Evolutionary conservation across 768 basidiomycete genomes (phyloP).

Genomic region (Serendipita vermifera): DNA sequence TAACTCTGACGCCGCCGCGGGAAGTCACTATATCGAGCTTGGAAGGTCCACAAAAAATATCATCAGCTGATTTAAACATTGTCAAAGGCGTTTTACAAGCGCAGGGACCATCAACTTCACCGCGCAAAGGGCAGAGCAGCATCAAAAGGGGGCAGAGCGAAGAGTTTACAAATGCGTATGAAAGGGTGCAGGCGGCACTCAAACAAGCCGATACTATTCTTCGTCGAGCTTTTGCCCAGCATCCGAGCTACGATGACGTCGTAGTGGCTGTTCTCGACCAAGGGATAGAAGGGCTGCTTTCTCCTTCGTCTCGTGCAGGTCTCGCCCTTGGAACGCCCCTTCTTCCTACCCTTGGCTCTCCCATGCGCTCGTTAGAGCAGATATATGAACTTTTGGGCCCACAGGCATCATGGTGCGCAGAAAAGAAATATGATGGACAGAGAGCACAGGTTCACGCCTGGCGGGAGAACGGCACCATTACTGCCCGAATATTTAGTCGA

Average conservation of each 20-base stretch:
- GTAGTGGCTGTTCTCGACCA: constrained; percentile 42
- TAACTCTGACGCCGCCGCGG: constrained; percentile 56
- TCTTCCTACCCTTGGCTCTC: constrained; percentile 76
- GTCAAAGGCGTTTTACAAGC: constrained; percentile 16
- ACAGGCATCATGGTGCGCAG: constrained; percentile 59
- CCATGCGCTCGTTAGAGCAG: constrained; percentile 69
- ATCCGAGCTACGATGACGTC: constrained; percentile 66
- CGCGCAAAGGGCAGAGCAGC: constrained; percentile 23
- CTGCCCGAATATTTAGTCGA: constrained; percentile 66
- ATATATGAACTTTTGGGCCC: constrained; percentile 56
- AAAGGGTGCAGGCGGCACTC: constrained; percentile 5
- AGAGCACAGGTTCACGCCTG: constrained; percentile 65
- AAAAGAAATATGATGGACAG: constrained; percentile 88
- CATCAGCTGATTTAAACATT: neutral
- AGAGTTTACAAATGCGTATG: constrained; percentile 26
- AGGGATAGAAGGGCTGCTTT: constrained; percentile 55
- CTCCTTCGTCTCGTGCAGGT: constrained; percentile 55
- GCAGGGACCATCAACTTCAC: constrained; percentile 14
- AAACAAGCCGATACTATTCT: constrained; percentile 47
- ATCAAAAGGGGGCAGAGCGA: constrained; percentile 20
- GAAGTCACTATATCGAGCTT: no score
- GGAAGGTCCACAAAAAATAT: constrained; percentile 24
- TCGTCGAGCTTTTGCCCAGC: constrained; percentile 60
- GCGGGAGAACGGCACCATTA: constrained; percentile 22
- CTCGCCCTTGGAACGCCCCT: constrained; percentile 55